A percentile compares a stretch with the other conserved stretches of the same genome.
Evolutionary conservation across 1,284 basidiomycete genomes (phyloP).

Genomic region (Cutaneotrichosporon daszewskae): DNA sequence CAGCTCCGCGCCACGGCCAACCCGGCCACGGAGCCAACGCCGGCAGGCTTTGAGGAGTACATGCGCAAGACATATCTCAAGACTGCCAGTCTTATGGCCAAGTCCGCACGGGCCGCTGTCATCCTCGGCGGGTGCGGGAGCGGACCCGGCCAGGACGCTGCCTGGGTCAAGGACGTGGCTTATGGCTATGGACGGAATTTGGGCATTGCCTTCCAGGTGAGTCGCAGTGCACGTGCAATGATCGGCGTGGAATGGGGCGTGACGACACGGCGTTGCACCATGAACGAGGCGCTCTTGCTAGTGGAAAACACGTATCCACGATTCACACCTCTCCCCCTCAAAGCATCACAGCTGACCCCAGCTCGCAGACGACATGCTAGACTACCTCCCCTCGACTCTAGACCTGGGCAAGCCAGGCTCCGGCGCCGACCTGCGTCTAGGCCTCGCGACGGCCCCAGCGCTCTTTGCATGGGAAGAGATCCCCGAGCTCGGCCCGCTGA

Average conservation of each 20-base stretch:
- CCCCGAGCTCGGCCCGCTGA: slow-evolving; percentile 68
- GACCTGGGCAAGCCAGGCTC: slow-evolving; percentile 74
- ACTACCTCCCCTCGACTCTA: slow-evolving; percentile 66
- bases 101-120: slow-evolving; percentile 79
- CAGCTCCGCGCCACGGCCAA: slow-evolving; percentile 58
- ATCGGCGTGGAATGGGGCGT: neutral
- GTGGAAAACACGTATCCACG: no score
- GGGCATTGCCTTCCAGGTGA: slow-evolving; percentile 90
- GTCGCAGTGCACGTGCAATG: slow-evolving; percentile 27
- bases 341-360: slow-evolving; percentile 43
- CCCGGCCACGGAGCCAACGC: slow-evolving; percentile 38
- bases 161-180: slow-evolving; percentile 85
- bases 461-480: slow-evolving; percentile 93
- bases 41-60: slow-evolving; percentile 68
- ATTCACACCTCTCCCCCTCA: neutral
- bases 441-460: slow-evolving; percentile 84
- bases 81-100: slow-evolving; percentile 93
- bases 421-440: slow-evolving; percentile 78
- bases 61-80: slow-evolving; percentile 94
- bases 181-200: slow-evolving; percentile 86
- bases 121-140: slow-evolving; percentile 72
- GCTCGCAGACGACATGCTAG: slow-evolving; percentile 89
- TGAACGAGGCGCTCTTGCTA: neutral
- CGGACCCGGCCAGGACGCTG: slow-evolving; percentile 49
- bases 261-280: neutral